These are phyloP conservation scores for Stephania japonica DNA, from an alignment of 164 flowering plant species.

Conservation along the genomic window DNA sequence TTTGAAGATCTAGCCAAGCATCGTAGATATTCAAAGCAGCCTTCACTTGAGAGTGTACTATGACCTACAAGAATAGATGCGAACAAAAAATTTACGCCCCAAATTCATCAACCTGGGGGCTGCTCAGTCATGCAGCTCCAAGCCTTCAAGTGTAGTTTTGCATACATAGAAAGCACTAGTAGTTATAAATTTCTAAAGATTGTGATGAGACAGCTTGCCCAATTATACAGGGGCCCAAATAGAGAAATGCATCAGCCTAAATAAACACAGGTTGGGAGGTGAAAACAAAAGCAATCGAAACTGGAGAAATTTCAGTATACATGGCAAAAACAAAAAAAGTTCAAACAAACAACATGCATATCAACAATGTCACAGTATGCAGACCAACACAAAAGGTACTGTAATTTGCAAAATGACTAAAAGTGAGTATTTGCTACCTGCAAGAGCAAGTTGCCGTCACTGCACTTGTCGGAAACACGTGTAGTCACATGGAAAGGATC, in stretches of 20 bases:
- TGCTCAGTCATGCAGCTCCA: neutral
- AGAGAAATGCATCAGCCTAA: neutral
- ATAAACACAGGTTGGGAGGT: neutral
- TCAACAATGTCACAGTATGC: neutral
- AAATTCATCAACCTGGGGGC: neutral
- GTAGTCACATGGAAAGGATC: conserved; percentile 88
- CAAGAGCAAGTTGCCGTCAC: conserved; percentile 71
- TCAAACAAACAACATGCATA: neutral
- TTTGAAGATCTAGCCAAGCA: conserved; percentile 98
- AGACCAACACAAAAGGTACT: neutral
- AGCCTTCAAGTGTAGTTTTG: too few relatives aligned
- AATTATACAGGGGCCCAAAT: neutral
- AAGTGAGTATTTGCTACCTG: conserved; percentile 48
- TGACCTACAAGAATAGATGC: conserved; percentile 44
- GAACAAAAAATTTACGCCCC: conserved; percentile 1
- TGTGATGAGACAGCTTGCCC: neutral
- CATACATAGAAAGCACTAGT: neutral
- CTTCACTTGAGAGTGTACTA: conserved; percentile 84
- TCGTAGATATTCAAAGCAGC: conserved; percentile 72
- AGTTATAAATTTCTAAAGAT: neutral
- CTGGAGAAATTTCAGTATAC: neutral
- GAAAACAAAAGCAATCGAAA: neutral
- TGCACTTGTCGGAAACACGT: conserved; percentile 71
- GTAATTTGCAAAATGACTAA: conserved; percentile 1
- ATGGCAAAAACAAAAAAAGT: neutral